Base-by-base conservation (phyloP, 495 filamentous ascomycete species). In the Lepraria neglecta region DNA sequence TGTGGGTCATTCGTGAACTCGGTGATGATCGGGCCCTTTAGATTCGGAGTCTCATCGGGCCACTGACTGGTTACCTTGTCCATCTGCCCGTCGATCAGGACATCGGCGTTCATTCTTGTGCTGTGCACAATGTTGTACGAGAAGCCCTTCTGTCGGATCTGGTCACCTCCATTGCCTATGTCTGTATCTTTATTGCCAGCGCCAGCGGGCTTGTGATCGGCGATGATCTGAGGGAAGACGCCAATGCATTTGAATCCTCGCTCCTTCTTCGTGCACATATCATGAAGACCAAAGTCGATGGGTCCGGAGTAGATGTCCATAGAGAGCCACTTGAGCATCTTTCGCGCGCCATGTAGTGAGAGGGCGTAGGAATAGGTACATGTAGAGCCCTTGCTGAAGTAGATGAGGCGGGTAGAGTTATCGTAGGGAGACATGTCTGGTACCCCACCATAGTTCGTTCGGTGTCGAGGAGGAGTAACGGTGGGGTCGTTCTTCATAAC, bases 301-400 rank as follows among this genome's bases (percentile, higher is more conserved):
- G 77, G 72, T 17, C 70, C 72, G 33, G 68, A 66, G 28, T 72
- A 72, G 3, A 71, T 71, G 42, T 77, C 76, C 3, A 79, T 71
- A 9, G 72, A 77, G 9, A 80, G 68, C 56, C 75, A 78, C 27
- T 75, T 70, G 7, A 84, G 73, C 15, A 84, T 73, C 24, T 80
- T 78, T 28, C 73, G 76, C 2, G 81, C 82, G 4, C 82, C 80
- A 57, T 70, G 65, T 38, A 74, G 75, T 0, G 77, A 78, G 4
- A 85, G 73, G 0, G 80, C 81, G 68, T 86, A 86, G 17, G 77
- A 69, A 59, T 77, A 74, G 12, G 76, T 76, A 70, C 80, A 85
- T 30, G 81, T 76, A 33, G 70, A 71, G 30, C 77, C 78, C n/a
- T 69, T 73, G n/a, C 71, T 64, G 51, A 72, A 70, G 67, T 80